A percentile compares a stretch with the other conserved stretches of the same genome.
Conservation (phyloP, 257 asterid genomes). For the Plantago elongata region DNA sequence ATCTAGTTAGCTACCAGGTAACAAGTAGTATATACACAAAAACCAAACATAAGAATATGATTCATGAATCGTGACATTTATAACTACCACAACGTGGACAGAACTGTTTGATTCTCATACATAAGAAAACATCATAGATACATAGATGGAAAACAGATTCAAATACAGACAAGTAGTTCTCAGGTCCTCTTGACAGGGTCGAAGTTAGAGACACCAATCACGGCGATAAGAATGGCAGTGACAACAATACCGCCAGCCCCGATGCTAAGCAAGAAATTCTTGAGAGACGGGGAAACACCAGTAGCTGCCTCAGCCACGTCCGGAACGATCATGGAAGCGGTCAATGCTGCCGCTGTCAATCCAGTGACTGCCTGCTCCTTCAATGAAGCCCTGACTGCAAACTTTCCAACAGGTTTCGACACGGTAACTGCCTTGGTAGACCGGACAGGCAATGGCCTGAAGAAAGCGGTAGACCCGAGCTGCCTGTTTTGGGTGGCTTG, state of each 20-base stretch:
- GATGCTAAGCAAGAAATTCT: slow-evolving; percentile 83
- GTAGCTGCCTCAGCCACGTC: slow-evolving; percentile 79
- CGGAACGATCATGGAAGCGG: slow-evolving; percentile 66
- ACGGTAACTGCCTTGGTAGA: slow-evolving; percentile 30
- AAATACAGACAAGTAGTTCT: slow-evolving; percentile 23
- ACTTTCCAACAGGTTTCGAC: slow-evolving; percentile 37
- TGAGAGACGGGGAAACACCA: slow-evolving; percentile 62
- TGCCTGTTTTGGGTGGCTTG: slow-evolving; percentile 42
- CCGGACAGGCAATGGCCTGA: slow-evolving; percentile 51
- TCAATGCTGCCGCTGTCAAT: slow-evolving; percentile 70
- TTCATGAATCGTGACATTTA: background rate
- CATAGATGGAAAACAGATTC: slow-evolving; percentile 25
- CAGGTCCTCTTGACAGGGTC: slow-evolving; percentile 82
- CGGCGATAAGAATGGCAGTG: slow-evolving; percentile 52
- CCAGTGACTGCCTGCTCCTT: slow-evolving; percentile 77
- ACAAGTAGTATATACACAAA: too few species aligned
- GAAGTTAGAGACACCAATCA: slow-evolving; percentile 71
- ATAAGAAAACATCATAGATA: slow-evolving; percentile 29
- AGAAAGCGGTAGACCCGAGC: slow-evolving; percentile 35
- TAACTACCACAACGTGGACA: background rate
- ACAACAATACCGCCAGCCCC: slow-evolving; percentile 76
- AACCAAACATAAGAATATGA: background rate
- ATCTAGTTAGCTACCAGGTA: too few species aligned
- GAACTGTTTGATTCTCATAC: slow-evolving; percentile 4
- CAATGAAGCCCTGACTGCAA: slow-evolving; percentile 57